A percentile compares a stretch with the other conserved stretches of the same genome.
Conservation (phyloP, 2,329 filamentous ascomycete species). For the Colletotrichum zoysiae region DNA sequence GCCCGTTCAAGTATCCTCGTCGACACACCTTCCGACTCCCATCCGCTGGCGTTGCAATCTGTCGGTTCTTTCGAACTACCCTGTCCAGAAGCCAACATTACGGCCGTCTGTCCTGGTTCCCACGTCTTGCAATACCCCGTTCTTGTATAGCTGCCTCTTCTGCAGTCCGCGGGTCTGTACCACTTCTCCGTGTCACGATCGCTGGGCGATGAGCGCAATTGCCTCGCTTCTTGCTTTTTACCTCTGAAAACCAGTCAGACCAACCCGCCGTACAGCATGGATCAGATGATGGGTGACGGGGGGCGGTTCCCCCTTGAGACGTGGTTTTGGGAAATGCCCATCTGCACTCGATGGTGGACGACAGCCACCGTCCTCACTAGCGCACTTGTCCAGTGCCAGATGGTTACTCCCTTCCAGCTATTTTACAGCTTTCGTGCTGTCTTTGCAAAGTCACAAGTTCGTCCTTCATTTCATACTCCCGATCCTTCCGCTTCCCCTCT, state of each 20-base stretch:
- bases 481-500: constrained; percentile 20
- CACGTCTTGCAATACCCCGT: neutral
- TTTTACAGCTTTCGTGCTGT: constrained; percentile 97
- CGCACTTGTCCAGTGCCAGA: constrained; percentile 90
- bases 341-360: constrained; percentile 97
- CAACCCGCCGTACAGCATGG: constrained; percentile 55
- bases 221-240: neutral
- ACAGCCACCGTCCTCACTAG: constrained; percentile 90
- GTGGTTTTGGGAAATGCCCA: constrained; percentile 99
- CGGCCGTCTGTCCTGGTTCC: neutral
- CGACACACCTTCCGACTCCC: neutral
- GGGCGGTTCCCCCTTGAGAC: constrained; percentile 86
- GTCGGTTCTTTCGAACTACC: neutral
- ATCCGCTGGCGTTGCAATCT: neutral
- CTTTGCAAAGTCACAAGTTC: constrained; percentile 90
- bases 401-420: constrained; percentile 92
- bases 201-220: constrained; percentile 22
- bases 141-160: neutral
- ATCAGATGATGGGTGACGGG: constrained; percentile 70
- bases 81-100: neutral
- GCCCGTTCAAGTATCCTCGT: neutral
- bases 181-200: neutral
- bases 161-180: neutral
- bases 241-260: constrained; percentile 16
- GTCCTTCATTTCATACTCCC: constrained; percentile 45